Evolutionary conservation across 2,329 filamentous ascomycete genomes (phyloP), one percentile per base, ranked within the genome.

Genomic region (Pseudohalonectria lignicola): DNA sequence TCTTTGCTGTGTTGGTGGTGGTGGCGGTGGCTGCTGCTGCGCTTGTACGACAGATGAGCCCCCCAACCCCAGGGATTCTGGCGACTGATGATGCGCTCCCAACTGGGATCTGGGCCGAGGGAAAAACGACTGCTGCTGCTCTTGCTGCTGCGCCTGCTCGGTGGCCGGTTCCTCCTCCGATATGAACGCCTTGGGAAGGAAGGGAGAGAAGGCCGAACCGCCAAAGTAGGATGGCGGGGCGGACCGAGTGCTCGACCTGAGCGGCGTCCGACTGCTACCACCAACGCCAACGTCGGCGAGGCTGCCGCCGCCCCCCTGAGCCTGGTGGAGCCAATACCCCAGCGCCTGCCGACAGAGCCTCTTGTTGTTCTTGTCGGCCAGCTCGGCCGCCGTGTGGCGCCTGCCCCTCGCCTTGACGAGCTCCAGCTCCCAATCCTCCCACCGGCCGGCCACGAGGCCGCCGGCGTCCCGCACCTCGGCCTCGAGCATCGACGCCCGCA

Each of bases 341-440:
- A 50, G 19, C 11, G 44, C 43, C 6, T 42, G 47, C 4, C 45
- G 35, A 16, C 36, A 31, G 19, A 41, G 41, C 10, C 43, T 43
- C 10, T 41, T 44, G 10, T 43, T 40, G 34, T 47, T 45, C 42
- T 50, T 49, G 18, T 43, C 44, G 15, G 35, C 44, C 34, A 50
- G 43, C n/a, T 42, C 44, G 1, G 39, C 26, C 1, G 47, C 43
- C 26, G 47, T 47, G 42, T 47, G 43, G 15, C 35, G 18, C 1
- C 39, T 34, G 2, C 44, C 47, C 16, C 42, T 39, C 2, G 41
- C 39, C 43, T 49, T 47, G n/a, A 50, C 44, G 19, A 45, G 42
- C 37, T 48, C 42, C 33, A 50, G 43, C 35, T 50, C 47, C 48
- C 48, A 50, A 37, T 40, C 42, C 33, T 43, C 42, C 37, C 43